Base-by-base conservation (phyloP, 352 stramenopile genomes). In the Plasmopara muralis region DNA sequence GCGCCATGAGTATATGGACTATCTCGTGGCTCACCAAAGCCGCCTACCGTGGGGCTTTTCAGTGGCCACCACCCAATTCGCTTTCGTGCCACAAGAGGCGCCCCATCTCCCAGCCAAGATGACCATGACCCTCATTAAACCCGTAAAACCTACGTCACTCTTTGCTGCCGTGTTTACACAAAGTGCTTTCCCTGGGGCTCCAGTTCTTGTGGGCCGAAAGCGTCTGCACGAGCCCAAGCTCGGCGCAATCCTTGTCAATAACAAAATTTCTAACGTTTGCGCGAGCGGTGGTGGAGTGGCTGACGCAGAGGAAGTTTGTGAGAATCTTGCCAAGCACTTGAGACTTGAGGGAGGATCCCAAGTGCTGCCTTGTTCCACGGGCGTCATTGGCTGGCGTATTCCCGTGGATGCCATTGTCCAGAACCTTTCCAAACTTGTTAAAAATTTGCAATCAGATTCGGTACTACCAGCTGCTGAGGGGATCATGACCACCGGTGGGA, bases 231-330 rank as follows among this genome's bases (percentile, higher is more conserved):
- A 95, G 29, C 64, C 85, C 33, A 89, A 81, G 40, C 70, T 99
- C 40, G 90, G 96, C 62, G 95, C 90, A 9, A 87, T 99, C 62
- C 80, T 99, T 28, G 88, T 99, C 39, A 99, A 99, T 72, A 99
- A 99, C 74, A 99, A 99, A 76, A 97, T 99, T 53, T 98, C 95
- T 28, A 99, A 99, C 66, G 96, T 99, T 14, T 98, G 95, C 53
- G 92, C 95, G 16, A 94, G 85, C 53, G 83, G 85, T n/a, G 89
- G 93, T 34, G 89, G 94, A 49, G 78, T 96, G 30, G 80, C 80
- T n/a, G 92, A 98, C 55, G 82, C 94, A 5, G 84, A 98, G 66
- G 77, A 90, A 30, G 86, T 99, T 5, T 98, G 95, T 62, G 76
- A 94, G 31, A 83, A 87, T 16, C 72, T 98, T 35, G 90, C 95